Conservation (phyloP, 2,329 filamentous ascomycete species). For the Onygena corvina region DNA sequence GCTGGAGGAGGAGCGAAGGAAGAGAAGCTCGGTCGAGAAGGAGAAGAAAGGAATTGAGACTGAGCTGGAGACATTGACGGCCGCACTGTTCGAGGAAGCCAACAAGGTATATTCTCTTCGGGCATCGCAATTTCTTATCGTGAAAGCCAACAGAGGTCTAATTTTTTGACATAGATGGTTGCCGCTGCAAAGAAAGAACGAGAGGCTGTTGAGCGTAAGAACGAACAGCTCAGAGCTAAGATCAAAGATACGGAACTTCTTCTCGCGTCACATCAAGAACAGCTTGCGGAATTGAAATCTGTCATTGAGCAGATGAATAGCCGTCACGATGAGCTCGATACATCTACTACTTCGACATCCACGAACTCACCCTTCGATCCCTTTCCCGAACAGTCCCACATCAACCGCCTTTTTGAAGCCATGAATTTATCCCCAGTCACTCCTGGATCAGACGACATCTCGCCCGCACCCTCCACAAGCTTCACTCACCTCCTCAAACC, state of each 20-base stretch:
- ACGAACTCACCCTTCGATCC: constrained; percentile 67
- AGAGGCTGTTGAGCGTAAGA: constrained; percentile 67
- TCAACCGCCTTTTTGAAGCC: constrained; percentile 49
- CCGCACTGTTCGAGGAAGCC: constrained; percentile 92
- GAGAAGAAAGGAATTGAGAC: constrained; percentile 84
- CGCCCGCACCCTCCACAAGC: constrained; percentile 53
- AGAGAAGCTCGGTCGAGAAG: constrained; percentile 55
- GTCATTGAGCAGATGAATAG: constrained; percentile 80
- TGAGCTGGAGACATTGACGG: constrained; percentile 80
- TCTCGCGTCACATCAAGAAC: constrained; percentile 81
- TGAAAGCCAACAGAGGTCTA: constrained; percentile 12
- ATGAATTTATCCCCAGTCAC: constrained; percentile 42
- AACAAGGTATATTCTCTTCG: constrained; percentile 51
- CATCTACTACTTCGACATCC: constrained; percentile 55
- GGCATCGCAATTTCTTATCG: neutral
- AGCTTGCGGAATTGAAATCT: constrained; percentile 76
- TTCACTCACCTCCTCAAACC: constrained; percentile 75
- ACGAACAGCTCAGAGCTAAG: constrained; percentile 75
- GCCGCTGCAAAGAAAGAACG: constrained; percentile 75
- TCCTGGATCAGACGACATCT: constrained; percentile 41
- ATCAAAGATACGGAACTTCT: constrained; percentile 76
- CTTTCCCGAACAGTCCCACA: constrained; percentile 42
- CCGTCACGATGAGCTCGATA: constrained; percentile 57
- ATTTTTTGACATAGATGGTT: constrained; percentile 55
- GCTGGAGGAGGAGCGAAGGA: constrained; percentile 53